phyloP scores from a whole-genome alignment of 306 rosid genomes.

The Luffa acutangula region DNA sequence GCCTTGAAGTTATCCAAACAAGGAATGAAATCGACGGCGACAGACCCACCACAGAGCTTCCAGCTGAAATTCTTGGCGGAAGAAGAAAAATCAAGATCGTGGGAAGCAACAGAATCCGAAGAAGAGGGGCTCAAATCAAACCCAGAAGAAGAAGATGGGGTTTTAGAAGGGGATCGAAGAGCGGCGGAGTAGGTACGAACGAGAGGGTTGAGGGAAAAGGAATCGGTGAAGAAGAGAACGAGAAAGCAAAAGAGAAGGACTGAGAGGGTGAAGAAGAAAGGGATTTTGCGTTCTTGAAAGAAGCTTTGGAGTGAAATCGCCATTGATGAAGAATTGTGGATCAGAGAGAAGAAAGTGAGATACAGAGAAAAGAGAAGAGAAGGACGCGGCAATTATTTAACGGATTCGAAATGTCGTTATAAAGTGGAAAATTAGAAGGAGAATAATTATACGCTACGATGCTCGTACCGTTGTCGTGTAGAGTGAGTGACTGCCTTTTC shows the following conservation, averaged over 20 bases:
- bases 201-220: slow-evolving; percentile 24
- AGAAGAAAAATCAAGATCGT: background rate
- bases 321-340: slow-evolving; percentile 25
- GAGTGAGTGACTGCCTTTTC: background rate
- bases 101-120: background rate
- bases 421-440: background rate
- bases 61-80: slow-evolving; percentile 20
- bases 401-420: slow-evolving; percentile 7
- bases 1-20: slow-evolving; percentile 71
- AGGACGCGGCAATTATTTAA: background rate
- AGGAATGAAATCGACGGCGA: slow-evolving; percentile 57
- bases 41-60: slow-evolving; percentile 46
- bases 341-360: background rate
- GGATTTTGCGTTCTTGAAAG: slow-evolving; percentile 44
- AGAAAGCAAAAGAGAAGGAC: slow-evolving; percentile 34
- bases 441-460: background rate
- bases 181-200: slow-evolving; percentile 24
- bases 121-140: background rate
- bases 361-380: background rate
- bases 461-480: background rate
- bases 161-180: slow-evolving; percentile 9
- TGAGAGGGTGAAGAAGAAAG: slow-evolving; percentile 42
- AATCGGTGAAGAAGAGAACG: slow-evolving; percentile 40
- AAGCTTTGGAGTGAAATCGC: slow-evolving; percentile 26
- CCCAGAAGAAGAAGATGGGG: background rate